Conservation (phyloP, 192 early-diverging fungal species). For the Gaertneriomyces semiglobifer region DNA sequence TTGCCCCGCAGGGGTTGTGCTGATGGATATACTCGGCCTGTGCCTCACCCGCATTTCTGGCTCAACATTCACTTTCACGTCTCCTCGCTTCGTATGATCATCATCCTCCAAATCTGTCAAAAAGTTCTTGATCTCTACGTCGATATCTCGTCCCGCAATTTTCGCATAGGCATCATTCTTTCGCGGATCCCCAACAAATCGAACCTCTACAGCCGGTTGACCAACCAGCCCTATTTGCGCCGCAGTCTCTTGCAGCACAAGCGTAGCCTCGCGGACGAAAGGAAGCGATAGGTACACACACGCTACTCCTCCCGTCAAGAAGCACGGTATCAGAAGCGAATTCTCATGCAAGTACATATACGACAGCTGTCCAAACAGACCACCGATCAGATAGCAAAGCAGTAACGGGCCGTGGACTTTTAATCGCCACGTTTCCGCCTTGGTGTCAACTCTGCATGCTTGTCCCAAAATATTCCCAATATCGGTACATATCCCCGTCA, state of each 20-base stretch:
- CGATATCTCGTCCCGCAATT: conserved; percentile 22
- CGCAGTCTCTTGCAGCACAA: conserved; percentile 25
- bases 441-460: conserved; percentile 42
- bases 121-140: conserved; percentile 40
- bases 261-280: conserved; percentile 41
- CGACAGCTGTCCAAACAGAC: conserved; percentile 35
- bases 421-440: conserved; percentile 52
- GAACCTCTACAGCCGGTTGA: conserved; percentile 33
- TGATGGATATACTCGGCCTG: conserved; percentile 8
- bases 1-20: conserved; percentile 7
- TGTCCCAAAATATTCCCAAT: conserved; percentile 62
- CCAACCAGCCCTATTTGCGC: conserved; percentile 17
- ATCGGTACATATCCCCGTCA: conserved; percentile 57
- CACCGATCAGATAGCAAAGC: conserved; percentile 43
- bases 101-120: conserved; percentile 29
- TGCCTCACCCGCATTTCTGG: background rate
- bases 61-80: conserved; percentile 10
- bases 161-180: conserved; percentile 29
- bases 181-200: conserved; percentile 34
- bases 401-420: conserved; percentile 53
- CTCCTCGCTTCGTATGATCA: conserved; percentile 8
- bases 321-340: conserved; percentile 43
- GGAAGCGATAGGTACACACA: conserved; percentile 46
- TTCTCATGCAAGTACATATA: conserved; percentile 33
- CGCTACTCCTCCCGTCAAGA: conserved; percentile 45